Base-by-base conservation (phyloP, 257 asterid genomes). In the Solanum chilense region DNA sequence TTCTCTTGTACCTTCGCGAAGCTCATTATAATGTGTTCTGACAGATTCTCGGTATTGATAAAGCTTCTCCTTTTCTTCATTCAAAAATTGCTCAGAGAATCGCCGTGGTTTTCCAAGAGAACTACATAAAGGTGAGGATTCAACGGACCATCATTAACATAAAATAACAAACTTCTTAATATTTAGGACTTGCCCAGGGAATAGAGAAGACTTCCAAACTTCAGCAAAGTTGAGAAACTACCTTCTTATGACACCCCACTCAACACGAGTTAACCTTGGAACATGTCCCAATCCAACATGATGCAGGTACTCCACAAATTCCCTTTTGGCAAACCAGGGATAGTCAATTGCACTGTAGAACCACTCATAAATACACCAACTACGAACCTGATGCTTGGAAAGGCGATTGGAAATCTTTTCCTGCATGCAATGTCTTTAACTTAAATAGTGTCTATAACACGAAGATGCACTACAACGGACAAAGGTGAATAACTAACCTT, bases 201-300 rank as follows among this genome's bases (percentile, higher is more conserved):
- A 82, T 37, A 45, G 52, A 35, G 69, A 83, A 58, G 47, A 37
- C 75, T 56, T 23, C 29, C 31, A 75, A 6, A 25, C 68, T 44
- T 23, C 35, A 62, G n/a, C 3, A 80, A 74, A 73, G 47, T 58
- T 47, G 87, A 92, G 76, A 60, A 64, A 66, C 52, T 91, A 96
- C 98, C 98, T 92, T 91, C 98, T 93, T 90, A 96, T 96, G 90
- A 95, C 98, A 84, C 98, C 94, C 99, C 99, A 96, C 66, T 96
- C 99, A 68, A 93, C 96, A 87, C 95, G 98, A 91, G 99, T 94
- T 90, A 95, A 88, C 92, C 98, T 93, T 39, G 98, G 96, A 86
- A 93, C 95, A 86, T 96, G 99, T 62, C 98, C 98, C 89, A 96
- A 89, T 86, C 99, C 98, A 66, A 94, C 98, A 92, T 96, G 98